Percentiles rank a stretch among this genome's conserved stretches.
phyloP scores from a whole-genome alignment of 345 rosid genomes.

The Salix udensis region DNA sequence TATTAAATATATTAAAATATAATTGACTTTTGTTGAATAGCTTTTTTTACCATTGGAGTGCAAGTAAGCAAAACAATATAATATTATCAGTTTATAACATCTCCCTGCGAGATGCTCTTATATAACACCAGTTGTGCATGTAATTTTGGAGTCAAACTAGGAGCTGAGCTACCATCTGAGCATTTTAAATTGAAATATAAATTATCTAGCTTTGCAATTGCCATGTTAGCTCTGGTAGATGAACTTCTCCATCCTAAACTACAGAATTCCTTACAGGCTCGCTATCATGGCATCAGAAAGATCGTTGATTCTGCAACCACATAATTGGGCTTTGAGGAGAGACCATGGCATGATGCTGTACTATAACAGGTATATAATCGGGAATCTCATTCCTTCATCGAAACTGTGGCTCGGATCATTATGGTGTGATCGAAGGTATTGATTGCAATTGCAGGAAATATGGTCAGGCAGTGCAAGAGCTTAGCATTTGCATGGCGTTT shows the following conservation, averaged over 20 bases:
- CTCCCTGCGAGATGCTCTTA: no score
- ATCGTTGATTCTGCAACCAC: slow-evolving; percentile 79
- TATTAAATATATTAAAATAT: neutral
- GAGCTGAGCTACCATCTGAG: neutral
- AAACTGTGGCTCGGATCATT: neutral
- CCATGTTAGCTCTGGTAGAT: neutral
- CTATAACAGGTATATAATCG: slow-evolving; percentile 47
- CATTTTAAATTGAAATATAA: neutral
- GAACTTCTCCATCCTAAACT: slow-evolving; percentile 6
- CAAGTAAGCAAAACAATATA: no score
- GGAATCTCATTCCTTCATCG: neutral
- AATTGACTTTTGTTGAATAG: no score
- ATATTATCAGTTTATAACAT: no score
- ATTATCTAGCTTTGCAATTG: neutral
- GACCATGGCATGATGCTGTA: slow-evolving; percentile 93
- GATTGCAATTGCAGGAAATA: slow-evolving; percentile 46
- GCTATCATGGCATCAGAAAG: slow-evolving; percentile 90
- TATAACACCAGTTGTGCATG: neutral
- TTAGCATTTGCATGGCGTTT: slow-evolving; percentile 90
- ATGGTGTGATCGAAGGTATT: slow-evolving; percentile 1
- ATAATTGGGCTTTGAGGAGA: slow-evolving; percentile 76
- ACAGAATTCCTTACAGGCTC: slow-evolving; percentile 39
- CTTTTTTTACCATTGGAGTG: no score
- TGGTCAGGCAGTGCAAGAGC: slow-evolving; percentile 82
- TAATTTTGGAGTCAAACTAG: neutral